A percentile compares a stretch with the other conserved stretches of the same genome.
phyloP scores from a whole-genome alignment of 768 basidiomycete species.

The Serendipita sp. region DNA sequence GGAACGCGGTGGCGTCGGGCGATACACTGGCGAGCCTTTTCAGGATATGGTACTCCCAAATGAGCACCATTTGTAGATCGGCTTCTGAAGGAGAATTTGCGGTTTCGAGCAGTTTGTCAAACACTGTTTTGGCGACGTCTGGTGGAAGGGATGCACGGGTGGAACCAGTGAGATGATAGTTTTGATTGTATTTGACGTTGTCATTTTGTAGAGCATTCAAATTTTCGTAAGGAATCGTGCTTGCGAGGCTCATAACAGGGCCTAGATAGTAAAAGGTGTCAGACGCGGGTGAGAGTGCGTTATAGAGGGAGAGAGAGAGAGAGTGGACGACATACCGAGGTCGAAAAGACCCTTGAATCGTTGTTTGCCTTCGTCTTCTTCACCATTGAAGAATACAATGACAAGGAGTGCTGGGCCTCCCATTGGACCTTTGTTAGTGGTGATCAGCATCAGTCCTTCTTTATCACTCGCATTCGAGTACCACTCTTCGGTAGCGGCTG shows the following conservation, averaged over 20 bases:
- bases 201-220: background rate
- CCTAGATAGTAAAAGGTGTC: background rate
- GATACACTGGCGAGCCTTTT: background rate
- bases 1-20: background rate
- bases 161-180: background rate
- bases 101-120: background rate
- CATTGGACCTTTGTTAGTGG: background rate
- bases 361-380: background rate
- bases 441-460: background rate
- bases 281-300: no score
- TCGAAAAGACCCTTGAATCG: background rate
- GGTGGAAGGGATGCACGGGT: background rate
- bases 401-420: background rate
- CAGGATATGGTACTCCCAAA: background rate
- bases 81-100: background rate
- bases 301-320: no score
- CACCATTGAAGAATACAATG: constrained; percentile 5
- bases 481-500: background rate
- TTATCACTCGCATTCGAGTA: background rate
- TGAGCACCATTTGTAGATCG: background rate
- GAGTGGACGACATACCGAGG: background rate
- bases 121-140: background rate
- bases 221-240: background rate
- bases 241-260: background rate
- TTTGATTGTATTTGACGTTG: background rate